Evolutionary conservation across 306 rosid species (phyloP).

Genomic region (Vigna nakashimae): DNA sequence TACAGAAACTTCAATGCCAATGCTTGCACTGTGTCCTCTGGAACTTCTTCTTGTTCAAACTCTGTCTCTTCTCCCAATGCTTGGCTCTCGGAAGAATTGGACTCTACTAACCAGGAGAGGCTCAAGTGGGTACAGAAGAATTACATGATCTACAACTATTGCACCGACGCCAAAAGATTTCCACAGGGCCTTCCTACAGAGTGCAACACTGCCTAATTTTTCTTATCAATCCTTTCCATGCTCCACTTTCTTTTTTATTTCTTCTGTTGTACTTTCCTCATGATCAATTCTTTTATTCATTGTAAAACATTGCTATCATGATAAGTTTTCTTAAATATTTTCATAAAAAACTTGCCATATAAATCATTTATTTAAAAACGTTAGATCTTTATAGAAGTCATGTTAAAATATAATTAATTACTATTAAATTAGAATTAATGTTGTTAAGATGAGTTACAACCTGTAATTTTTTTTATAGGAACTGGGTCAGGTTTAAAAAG

Average conservation of each 20-base stretch:
- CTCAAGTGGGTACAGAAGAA: constrained; percentile 62
- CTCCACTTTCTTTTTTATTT: background rate
- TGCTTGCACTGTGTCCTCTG: constrained; percentile 58
- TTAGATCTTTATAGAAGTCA: too few species aligned
- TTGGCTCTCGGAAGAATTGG: constrained; percentile 57
- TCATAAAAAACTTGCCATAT: too few species aligned
- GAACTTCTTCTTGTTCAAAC: constrained; percentile 56
- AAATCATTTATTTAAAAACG: too few species aligned
- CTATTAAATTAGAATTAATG: too few species aligned
- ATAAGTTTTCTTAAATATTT: too few species aligned
- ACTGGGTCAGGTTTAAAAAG: too few species aligned
- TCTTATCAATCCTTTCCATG: background rate
- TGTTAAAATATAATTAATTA: too few species aligned
- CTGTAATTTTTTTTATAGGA: too few species aligned
- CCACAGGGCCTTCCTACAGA: constrained; percentile 45
- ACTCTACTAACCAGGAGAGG: constrained; percentile 40
- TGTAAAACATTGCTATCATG: background rate
- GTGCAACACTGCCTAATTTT: constrained; percentile 18
- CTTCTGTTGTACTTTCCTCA: background rate
- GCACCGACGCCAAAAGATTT: constrained; percentile 42
- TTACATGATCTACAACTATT: constrained; percentile 74
- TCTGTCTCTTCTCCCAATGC: background rate
- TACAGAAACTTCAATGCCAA: constrained; percentile 66
- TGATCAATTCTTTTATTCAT: constrained; percentile 20
- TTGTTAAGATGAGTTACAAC: too few species aligned